Evolutionary conservation across 2,329 filamentous ascomycete species (phyloP), one percentile per base, ranked within the genome.

Genomic region (Stachybotrys elegans): DNA sequence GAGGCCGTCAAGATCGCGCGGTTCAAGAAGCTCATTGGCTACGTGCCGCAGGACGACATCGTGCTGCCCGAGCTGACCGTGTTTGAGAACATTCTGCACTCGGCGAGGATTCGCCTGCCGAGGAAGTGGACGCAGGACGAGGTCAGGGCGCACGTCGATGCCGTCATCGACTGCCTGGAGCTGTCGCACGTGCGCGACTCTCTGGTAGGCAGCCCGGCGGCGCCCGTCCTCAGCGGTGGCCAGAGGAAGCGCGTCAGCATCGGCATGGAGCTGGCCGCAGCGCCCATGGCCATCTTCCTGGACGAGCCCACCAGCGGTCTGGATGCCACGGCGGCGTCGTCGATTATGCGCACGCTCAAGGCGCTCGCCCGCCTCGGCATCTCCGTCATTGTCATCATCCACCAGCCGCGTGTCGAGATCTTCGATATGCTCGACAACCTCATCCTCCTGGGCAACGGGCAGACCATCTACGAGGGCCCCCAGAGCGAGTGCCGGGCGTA

Each of bases 1-100:
- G 61, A 65, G 5, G 63, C 70, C 0, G 67, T 70, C 12, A 68
- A 68, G 48, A 66, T 76, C 59, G 67, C 67, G 53, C 62, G 64
- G 34, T 81, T 78, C 57, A 79, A 76, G 57, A 79, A 80, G 54
- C 63, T 81, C 45, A 79, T 81, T 21, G 78, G 78, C 19, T 81
- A 80, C 47, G 78, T 83, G 4, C 78, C 79, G 2, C 78, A 83
- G 51, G 76, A 82, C 48, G 79, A 82, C 54, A 70, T 82, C 21
- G 70, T 82, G 4, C 65, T 81, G 9, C 73, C 77, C 0, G 76
- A 83, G 53, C 59, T 83, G 37, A 83, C 78, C 0, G 78, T 83
- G 5, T 71, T 72, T 41, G 79, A 83, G 56, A 83, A 82, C 46
- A 79, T 83, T 34, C 61, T 80, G 5, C 77, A 82, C 48, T 79